Conservation (phyloP, 108 stramenopile genomes). For the Cyclotella sp. region DNA sequence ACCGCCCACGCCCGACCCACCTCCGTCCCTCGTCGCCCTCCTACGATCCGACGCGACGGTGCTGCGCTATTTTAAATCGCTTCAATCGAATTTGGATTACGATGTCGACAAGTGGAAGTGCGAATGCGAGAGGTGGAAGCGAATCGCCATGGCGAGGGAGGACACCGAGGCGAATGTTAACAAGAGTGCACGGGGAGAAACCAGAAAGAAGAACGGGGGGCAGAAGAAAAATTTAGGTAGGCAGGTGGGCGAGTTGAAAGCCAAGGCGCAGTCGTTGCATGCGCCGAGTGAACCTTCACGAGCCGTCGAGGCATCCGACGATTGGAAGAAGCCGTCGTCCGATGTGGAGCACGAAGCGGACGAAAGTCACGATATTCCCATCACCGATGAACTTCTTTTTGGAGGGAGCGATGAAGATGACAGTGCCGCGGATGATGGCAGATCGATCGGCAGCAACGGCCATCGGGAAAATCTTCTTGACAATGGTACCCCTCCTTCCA, state of each 20-base stretch:
- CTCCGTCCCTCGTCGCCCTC: constrained; percentile 60
- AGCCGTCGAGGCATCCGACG: too few relatives aligned
- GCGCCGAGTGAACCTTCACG: too few relatives aligned
- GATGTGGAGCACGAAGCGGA: not conserved
- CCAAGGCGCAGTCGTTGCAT: too few relatives aligned
- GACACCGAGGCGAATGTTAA: not conserved
- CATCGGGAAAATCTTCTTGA: not conserved
- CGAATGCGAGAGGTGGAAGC: constrained; percentile 50
- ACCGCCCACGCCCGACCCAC: constrained; percentile 55
- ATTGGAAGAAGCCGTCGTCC: too few relatives aligned
- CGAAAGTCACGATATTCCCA: constrained; percentile 33
- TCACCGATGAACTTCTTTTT: constrained; percentile 49
- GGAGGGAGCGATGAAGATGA: constrained; percentile 36
- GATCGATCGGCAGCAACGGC: not conserved
- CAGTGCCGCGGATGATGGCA: constrained; percentile 2
- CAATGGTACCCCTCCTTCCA: not conserved
- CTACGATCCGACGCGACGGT: constrained; percentile 62
- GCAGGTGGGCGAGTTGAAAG: not conserved
- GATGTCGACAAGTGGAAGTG: constrained; percentile 79
- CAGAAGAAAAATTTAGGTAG: not conserved
- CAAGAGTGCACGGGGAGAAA: not conserved
- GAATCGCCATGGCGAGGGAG: constrained; percentile 2
- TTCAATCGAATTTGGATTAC: constrained; percentile 72
- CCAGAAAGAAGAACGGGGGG: not conserved
- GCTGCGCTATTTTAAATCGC: constrained; percentile 63